Evolutionary conservation across 441 rosid species (phyloP).

Genomic region (Brassica hybrid): DNA sequence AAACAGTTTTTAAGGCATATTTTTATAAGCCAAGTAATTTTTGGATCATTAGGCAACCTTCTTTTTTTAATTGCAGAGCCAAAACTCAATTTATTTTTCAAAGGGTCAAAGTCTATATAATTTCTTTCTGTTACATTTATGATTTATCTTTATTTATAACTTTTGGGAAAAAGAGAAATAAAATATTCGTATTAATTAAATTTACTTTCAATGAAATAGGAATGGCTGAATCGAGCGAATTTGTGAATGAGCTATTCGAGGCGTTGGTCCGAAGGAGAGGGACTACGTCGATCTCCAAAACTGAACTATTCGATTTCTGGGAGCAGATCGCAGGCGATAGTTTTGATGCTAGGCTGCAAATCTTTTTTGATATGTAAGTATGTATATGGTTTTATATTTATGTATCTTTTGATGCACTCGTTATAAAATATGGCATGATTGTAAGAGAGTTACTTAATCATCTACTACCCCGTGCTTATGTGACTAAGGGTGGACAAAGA

Average conservation of each 20-base stretch:
- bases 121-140: not conserved
- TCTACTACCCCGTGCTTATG: not conserved
- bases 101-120: not conserved
- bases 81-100: not conserved
- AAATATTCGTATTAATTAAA: not conserved
- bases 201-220: conserved; percentile 41
- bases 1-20: not conserved
- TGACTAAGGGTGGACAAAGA: conserved; percentile 69
- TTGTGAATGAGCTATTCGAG: conserved; percentile 65
- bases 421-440: not conserved
- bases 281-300: conserved; percentile 53
- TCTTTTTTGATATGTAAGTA: conserved; percentile 79
- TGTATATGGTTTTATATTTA: too few species aligned
- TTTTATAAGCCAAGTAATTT: not conserved
- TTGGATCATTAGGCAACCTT: not conserved
- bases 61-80: not conserved
- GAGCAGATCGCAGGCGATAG: conserved; percentile 57
- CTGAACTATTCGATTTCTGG: conserved; percentile 64
- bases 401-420: too few species aligned
- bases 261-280: conserved; percentile 73
- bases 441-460: not conserved
- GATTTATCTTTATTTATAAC: too few species aligned
- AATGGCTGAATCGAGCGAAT: conserved; percentile 73
- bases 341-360: conserved; percentile 60
- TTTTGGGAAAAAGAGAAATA: not conserved